Evolutionary conservation across 768 basidiomycete species (phyloP), one percentile per base, ranked within the genome.

Genomic region (Psilocybe tampanensis): DNA sequence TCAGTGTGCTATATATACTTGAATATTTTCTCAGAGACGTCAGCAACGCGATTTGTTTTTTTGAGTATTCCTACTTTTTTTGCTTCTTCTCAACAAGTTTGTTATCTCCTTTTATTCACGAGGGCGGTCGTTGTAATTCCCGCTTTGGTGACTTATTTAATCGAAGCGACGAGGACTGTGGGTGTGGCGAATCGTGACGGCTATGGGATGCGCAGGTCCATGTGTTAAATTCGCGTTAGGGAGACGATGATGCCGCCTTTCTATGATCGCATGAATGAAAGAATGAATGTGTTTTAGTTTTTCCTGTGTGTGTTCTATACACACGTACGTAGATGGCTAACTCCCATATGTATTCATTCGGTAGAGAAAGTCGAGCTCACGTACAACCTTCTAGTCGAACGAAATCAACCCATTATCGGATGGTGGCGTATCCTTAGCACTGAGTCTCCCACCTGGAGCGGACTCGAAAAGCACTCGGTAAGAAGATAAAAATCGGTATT

Each of bases 91-190:
- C 23, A 52, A 13, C 50, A 21, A 23, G 24, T 12, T 34, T 34
- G 22, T 7, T 52, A 52, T 52, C 50, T 26, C 50, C 50, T 52
- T 52, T 23, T 24, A 19, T 26, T n/a, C 8, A 24, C 50, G 36
- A 41, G 50, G 13, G 44, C 21, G 36, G 36, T 15, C 36, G 4
- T 7, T 6, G 36, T 15, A 44, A 44, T 39, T 39, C 13, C 36
- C 33, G 33, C 33, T 34, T 34, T 34, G 43, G 22, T 18, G 43
- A 18, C 11, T 22, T 22, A 19, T 19, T 22, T 22, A 19, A 22
- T 19, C 43, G 43, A 44, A 22, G 43, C 11, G n/a, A n/a, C n/a
- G n/a, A n/a, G n/a, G n/a, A n/a, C n/a, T n/a, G n/a, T n/a, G n/a
- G n/a, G n/a, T n/a, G n/a, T n/a, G n/a, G n/a, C n/a, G n/a, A n/a